Conservation (phyloP, 169 alveolate species). For the Plasmodium vinckei region DNA sequence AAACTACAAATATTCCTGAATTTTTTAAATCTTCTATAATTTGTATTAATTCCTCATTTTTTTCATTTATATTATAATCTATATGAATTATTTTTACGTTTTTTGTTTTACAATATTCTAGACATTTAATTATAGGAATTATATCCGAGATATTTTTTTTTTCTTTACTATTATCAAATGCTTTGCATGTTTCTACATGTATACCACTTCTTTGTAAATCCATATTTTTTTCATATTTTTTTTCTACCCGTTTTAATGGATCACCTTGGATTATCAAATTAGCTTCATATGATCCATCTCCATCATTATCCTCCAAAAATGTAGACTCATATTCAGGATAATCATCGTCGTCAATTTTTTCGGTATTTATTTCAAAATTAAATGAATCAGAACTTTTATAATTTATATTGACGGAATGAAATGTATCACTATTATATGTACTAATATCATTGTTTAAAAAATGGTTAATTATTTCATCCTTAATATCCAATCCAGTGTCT, state of each 20-base stretch:
- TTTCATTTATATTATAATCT: slow-evolving; percentile 24
- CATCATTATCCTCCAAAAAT: slow-evolving; percentile 7
- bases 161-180: slow-evolving; percentile 2
- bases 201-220: background rate
- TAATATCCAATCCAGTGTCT: slow-evolving; percentile 36
- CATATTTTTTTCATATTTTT: background rate
- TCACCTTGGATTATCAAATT: slow-evolving; percentile 24
- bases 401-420: background rate
- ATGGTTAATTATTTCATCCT: background rate
- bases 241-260: background rate
- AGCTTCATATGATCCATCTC: slow-evolving; percentile 4
- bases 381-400: background rate
- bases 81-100: slow-evolving; percentile 26
- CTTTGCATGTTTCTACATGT: slow-evolving; percentile 18
- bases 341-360: slow-evolving; percentile 10
- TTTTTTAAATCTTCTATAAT: slow-evolving; percentile 17
- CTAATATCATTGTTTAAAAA: slow-evolving; percentile 3
- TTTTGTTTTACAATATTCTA: slow-evolving; percentile 38
- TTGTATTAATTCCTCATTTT: slow-evolving; percentile 24
- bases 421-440: background rate
- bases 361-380: background rate
- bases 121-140: slow-evolving; percentile 29
- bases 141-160: background rate
- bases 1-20: slow-evolving; percentile 3
- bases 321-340: slow-evolving; percentile 20